Evolutionary conservation across 1,139 yeast species (phyloP).

Genomic region (Protomyces gravidus): DNA sequence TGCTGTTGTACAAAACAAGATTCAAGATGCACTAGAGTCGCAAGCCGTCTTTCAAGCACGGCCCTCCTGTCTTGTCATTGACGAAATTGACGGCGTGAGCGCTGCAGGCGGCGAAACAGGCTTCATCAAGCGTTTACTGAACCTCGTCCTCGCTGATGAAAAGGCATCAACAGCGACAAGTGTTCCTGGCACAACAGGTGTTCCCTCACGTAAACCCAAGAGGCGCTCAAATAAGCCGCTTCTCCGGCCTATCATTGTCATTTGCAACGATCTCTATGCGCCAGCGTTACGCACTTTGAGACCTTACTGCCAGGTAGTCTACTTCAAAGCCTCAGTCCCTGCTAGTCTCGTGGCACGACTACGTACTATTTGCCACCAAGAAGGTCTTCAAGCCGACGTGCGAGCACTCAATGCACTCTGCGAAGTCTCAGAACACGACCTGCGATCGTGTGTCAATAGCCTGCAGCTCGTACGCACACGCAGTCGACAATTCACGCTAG

Average conservation of each 20-base stretch:
- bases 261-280: slow-evolving; percentile 82
- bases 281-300: slow-evolving; percentile 69
- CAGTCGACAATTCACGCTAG: slow-evolving; percentile 7
- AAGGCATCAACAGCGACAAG: slow-evolving; percentile 41
- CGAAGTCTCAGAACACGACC: slow-evolving; percentile 72
- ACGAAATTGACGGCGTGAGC: slow-evolving; percentile 75
- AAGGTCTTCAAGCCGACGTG: slow-evolving; percentile 44
- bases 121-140: slow-evolving; percentile 63
- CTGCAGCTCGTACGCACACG: slow-evolving; percentile 47
- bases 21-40: slow-evolving; percentile 65
- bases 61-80: slow-evolving; percentile 78
- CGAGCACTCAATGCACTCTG: slow-evolving; percentile 55
- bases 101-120: slow-evolving; percentile 45
- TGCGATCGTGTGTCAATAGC: slow-evolving; percentile 78
- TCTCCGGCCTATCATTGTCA: slow-evolving; percentile 80
- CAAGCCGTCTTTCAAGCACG: slow-evolving; percentile 55
- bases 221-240: slow-evolving; percentile 46
- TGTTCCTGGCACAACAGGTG: neutral
- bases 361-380: slow-evolving; percentile 50
- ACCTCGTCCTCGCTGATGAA: slow-evolving; percentile 58
- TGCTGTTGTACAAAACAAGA: slow-evolving; percentile 53
- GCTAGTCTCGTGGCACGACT: slow-evolving; percentile 50
- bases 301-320: slow-evolving; percentile 64
- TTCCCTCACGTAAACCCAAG: slow-evolving; percentile 33
- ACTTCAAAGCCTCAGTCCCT: slow-evolving; percentile 59